A percentile compares a stretch with the other conserved stretches of the same genome.
Evolutionary conservation across 192 early-diverging fungal species (phyloP).

Genomic region (Gonapodya prolifera): DNA sequence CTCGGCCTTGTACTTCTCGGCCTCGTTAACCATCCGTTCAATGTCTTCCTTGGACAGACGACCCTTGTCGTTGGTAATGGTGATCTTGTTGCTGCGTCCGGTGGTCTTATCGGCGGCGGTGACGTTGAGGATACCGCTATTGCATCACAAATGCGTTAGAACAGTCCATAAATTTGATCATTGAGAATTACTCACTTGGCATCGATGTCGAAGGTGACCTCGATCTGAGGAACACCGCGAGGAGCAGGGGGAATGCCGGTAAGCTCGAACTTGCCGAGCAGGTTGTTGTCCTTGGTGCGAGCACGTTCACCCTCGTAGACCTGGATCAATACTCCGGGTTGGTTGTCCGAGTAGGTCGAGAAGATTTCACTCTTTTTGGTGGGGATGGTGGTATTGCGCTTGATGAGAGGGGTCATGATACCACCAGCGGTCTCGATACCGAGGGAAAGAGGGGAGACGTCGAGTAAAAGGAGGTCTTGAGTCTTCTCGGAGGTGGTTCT

Average conservation of each 20-base stretch:
- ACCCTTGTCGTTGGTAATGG: conserved; percentile 98
- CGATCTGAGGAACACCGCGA: conserved; percentile 91
- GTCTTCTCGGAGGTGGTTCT: conserved; percentile 94
- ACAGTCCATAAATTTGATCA: too few species aligned
- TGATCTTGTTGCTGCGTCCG: conserved; percentile 90
- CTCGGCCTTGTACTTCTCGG: conserved; percentile 68
- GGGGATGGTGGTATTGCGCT: conserved; percentile 94
- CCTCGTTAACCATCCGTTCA: conserved; percentile 80
- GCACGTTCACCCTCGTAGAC: conserved; percentile 97
- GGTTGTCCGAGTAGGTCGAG: conserved; percentile 98
- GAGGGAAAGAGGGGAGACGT: conserved; percentile 91
- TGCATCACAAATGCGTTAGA: too few species aligned
- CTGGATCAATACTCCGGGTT: conserved; percentile 94
- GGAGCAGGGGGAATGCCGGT: conserved; percentile 94
- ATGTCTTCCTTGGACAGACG: conserved; percentile 97
- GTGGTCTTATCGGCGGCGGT: conserved; percentile 88
- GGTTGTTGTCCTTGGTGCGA: conserved; percentile 96
- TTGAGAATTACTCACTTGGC: conserved; percentile 97
- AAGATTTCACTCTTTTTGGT: conserved; percentile 98
- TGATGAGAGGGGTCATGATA: conserved; percentile 96
- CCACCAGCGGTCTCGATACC: conserved; percentile 98
- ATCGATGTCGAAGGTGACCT: too few species aligned
- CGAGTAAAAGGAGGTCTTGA: conserved; percentile 84
- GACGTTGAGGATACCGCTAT: conserved; percentile 97
- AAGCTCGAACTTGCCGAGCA: conserved; percentile 96